Base-by-base conservation (phyloP, 352 stramenopile species). In the Phytophthora ohioensis region DNA sequence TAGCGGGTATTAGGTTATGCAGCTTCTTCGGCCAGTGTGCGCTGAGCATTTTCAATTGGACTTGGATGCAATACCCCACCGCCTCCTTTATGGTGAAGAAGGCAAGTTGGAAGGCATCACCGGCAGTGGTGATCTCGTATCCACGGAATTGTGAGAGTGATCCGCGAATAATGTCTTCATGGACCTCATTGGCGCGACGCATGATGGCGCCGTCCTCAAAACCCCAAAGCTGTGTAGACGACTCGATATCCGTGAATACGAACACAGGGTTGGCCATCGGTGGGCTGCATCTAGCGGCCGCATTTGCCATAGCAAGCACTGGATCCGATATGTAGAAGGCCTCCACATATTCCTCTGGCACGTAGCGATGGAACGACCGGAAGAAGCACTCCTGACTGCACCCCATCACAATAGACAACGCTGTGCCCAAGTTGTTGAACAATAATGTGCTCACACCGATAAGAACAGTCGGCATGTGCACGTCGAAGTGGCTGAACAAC, bases 241-340 rank as follows among this genome's bases (percentile, higher is more conserved):
- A 76, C 59, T 91, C 81, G 53, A 88, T 88, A 66, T 91, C 83
- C 13, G 83, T 91, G 80, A 84, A 87, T 30, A 91, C 80, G 45
- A 91, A 90, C 36, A 91, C 79, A 6, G 82, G 83, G 17, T 86
- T 78, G 12, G 64, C 66, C 21, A 66, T 62, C 15, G 80, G 79
- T 9, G 80, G 58, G n/a, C 35, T 67, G 60, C 72, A 69, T 8
- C 62, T 57, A 32, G 56, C 43, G 31, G 67, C 67, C 13, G 67
- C 67, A n/a, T 75, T 71, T 17, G 49, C 48, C 68, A 80, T 78
- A 13, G 56, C 56, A 36, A 81, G 67, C 32, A 52, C 74, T 9
- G 79, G 75, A 52, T 84, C 75, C 12, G 69, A 80, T 72, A 82
- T 67, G 69, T 84, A 76, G 68, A 81, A 85, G 45, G 66, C 73